Evolutionary conservation across 768 basidiomycete species (phyloP).

Genomic region (Coprinopsis cinerea): DNA sequence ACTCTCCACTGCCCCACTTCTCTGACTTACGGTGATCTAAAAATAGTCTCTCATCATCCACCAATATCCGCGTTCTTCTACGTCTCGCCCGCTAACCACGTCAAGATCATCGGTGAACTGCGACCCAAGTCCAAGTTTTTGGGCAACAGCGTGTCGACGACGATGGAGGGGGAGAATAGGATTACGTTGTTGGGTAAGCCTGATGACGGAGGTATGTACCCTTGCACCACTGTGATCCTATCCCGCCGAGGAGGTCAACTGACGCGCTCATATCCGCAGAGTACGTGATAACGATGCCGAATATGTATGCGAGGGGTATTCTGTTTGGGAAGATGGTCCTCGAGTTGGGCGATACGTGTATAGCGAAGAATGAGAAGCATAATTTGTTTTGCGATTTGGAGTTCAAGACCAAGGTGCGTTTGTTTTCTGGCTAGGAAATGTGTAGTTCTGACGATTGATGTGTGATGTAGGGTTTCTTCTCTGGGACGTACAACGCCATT

Average conservation of each 20-base stretch:
- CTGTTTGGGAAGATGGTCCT: slow-evolving; percentile 92
- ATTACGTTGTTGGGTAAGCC: slow-evolving; percentile 77
- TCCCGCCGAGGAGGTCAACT: neutral
- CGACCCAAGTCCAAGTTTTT: slow-evolving; percentile 94
- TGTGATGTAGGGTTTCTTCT: slow-evolving; percentile 82
- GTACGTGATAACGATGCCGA: slow-evolving; percentile 93
- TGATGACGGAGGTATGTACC: slow-evolving; percentile 74
- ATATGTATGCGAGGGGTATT: slow-evolving; percentile 91
- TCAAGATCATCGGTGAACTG: slow-evolving; percentile 87
- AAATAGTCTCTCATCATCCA: slow-evolving; percentile 89
- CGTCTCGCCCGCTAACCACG: slow-evolving; percentile 82
- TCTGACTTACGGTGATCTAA: neutral
- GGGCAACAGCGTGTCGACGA: slow-evolving; percentile 93
- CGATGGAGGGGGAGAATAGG: slow-evolving; percentile 94
- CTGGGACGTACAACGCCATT: slow-evolving; percentile 91
- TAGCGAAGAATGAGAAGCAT: slow-evolving; percentile 75
- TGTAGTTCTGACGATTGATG: too few species aligned
- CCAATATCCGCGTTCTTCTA: slow-evolving; percentile 96
- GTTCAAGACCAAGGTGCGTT: slow-evolving; percentile 90
- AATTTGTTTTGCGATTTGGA: slow-evolving; percentile 78
- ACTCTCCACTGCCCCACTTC: slow-evolving; percentile 3
- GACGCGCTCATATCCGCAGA: slow-evolving; percentile 35
- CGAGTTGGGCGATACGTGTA: slow-evolving; percentile 88
- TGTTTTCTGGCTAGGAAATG: neutral
- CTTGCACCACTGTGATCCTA: slow-evolving; percentile 8